Percentiles rank a stretch among this genome's conserved stretches.
Evolutionary conservation across 805 yeast genomes (phyloP).

Genomic region (Candida lessepsii): DNA sequence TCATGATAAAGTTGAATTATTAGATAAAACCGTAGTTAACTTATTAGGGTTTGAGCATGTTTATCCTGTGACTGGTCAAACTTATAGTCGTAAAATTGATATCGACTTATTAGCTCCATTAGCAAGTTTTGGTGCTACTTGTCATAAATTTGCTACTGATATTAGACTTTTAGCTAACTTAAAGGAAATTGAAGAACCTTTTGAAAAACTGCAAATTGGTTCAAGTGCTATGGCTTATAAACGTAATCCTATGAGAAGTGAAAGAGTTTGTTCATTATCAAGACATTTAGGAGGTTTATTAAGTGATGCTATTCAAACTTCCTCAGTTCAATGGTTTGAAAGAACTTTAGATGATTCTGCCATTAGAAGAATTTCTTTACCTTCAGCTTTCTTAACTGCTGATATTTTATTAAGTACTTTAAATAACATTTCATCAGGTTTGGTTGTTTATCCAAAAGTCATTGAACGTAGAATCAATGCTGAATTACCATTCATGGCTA

Average conservation of each 20-base stretch:
- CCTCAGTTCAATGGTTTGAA: slow-evolving; percentile 99
- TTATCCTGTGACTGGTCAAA: slow-evolving; percentile 98
- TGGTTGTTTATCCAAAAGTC: slow-evolving; percentile 98
- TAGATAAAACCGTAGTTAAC: slow-evolving; percentile 90
- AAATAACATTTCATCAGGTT: slow-evolving; percentile 88
- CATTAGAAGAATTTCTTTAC: slow-evolving; percentile 93
- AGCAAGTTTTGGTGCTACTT: slow-evolving; percentile 91
- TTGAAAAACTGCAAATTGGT: slow-evolving; percentile 97
- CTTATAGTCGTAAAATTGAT: slow-evolving; percentile 98
- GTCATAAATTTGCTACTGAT: slow-evolving; percentile 98
- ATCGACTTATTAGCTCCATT: slow-evolving; percentile 91
- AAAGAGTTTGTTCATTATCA: slow-evolving; percentile 96
- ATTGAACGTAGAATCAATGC: slow-evolving; percentile 93
- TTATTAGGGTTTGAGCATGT: slow-evolving; percentile 91
- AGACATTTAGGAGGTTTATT: slow-evolving; percentile 91
- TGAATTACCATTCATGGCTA: slow-evolving; percentile 99
- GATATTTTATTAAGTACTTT: slow-evolving; percentile 89
- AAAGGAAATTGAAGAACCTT: slow-evolving; percentile 97
- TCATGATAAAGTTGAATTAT: slow-evolving; percentile 91
- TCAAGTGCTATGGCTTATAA: slow-evolving; percentile 99
- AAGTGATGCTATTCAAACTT: slow-evolving; percentile 93
- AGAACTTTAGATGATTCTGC: slow-evolving; percentile 98
- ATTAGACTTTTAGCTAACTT: slow-evolving; percentile 92
- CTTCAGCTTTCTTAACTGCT: slow-evolving; percentile 94
- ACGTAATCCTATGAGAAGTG: slow-evolving; percentile 99